phyloP scores from a whole-genome alignment of 768 basidiomycete species.

The Clavaria fumosa region DNA sequence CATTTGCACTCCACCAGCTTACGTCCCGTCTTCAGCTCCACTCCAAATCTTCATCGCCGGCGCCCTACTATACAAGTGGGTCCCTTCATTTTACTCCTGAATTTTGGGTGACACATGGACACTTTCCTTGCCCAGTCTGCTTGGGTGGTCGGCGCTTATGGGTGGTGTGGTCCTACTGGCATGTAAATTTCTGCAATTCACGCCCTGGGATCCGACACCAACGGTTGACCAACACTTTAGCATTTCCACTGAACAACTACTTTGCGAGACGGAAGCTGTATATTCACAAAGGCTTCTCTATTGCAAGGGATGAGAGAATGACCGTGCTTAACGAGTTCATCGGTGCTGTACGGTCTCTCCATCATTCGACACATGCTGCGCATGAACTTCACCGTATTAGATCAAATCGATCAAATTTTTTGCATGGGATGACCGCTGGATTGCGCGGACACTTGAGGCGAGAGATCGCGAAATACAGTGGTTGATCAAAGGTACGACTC shows the following conservation, averaged over 20 bases:
- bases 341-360: slow-evolving; percentile 29
- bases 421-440: slow-evolving; percentile 70
- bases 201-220: no score
- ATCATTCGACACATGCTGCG: no score
- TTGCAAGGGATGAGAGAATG: slow-evolving; percentile 63
- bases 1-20: slow-evolving; percentile 1
- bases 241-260: slow-evolving; percentile 58
- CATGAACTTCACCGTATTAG: slow-evolving; percentile 14
- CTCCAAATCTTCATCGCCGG: slow-evolving; percentile 65
- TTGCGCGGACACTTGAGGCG: slow-evolving; percentile 43
- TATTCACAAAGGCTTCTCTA: slow-evolving; percentile 42
- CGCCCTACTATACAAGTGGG: slow-evolving; percentile 61
- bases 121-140: slow-evolving; percentile 22
- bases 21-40: slow-evolving; percentile 29
- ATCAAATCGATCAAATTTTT: slow-evolving; percentile 76
- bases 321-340: slow-evolving; percentile 65
- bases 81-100: slow-evolving; percentile 8
- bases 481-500: slow-evolving; percentile 47
- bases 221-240: no score
- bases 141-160: slow-evolving; percentile 58
- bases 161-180: no score
- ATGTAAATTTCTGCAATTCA: no score
- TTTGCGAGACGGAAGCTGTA: slow-evolving; percentile 43
- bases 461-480: slow-evolving; percentile 58
- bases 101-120: background rate